Evolutionary conservation across 2,329 filamentous ascomycete species (phyloP).

Genomic region (Arthrobotrys entomopaga): DNA sequence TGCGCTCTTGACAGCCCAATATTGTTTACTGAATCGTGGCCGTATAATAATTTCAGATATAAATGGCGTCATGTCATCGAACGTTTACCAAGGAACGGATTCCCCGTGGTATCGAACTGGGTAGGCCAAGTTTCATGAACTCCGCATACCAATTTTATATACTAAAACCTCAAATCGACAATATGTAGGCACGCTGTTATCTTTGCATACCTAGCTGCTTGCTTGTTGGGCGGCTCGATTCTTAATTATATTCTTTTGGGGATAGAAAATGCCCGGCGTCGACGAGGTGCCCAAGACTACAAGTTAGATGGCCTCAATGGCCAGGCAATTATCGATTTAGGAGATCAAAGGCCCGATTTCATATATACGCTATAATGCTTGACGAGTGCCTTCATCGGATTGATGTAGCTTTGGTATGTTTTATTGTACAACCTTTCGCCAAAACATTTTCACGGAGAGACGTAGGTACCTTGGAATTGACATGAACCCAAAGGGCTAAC

Average conservation of each 20-base stretch:
- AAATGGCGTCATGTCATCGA: constrained; percentile 78
- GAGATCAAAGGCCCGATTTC: constrained; percentile 60
- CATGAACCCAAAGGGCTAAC: no score
- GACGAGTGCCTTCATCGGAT: no score
- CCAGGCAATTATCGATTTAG: constrained; percentile 72
- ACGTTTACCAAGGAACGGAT: constrained; percentile 45
- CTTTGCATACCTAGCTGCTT: constrained; percentile 76
- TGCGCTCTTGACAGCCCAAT: no score
- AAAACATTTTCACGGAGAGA: no score
- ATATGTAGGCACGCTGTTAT: constrained; percentile 75
- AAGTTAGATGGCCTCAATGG: constrained; percentile 73
- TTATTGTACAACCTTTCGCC: no score
- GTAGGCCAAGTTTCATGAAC: constrained; percentile 14
- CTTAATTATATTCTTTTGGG: constrained; percentile 72
- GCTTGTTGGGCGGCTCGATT: constrained; percentile 75
- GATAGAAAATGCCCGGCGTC: constrained; percentile 75
- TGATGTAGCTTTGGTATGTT: no score
- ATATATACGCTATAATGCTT: constrained; percentile 35
- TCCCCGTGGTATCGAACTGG: constrained; percentile 50
- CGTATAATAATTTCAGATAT: constrained; percentile 76
- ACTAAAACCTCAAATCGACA: no score
- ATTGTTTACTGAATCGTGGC: constrained; percentile 3
- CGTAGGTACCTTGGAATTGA: no score
- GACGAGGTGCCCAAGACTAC: constrained; percentile 72
- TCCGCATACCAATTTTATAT: not conserved